Evolutionary conservation across 129 eudicot genomes (phyloP), one percentile per base, ranked within the genome.

Genomic region (Centaurea solstitialis): DNA sequence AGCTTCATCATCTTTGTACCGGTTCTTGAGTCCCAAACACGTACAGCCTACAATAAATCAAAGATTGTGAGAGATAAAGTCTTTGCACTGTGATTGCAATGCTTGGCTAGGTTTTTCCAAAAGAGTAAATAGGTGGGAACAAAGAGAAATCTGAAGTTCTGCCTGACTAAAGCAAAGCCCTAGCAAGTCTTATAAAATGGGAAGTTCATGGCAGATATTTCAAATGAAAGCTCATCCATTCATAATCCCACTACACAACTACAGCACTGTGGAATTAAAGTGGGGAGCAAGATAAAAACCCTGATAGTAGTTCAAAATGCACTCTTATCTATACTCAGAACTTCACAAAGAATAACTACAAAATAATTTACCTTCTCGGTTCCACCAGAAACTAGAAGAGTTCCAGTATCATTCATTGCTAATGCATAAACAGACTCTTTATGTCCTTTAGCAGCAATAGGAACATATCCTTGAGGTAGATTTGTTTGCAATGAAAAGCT

Each of bases 371-470:
- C 99, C 94, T 93, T 95, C 86, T 95, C 98, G 45, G 97, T 95
- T 87, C 99, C 99, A 85, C 99, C 99, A 86, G 99, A 95, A 83
- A 95, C 99, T 65, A 95, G 94, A 86, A 95, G 94, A 50, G 85
- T 91, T 79, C 99, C 99, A 28, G 87, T 90, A 64, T 93, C 98
- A 82, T 89, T 92, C 91, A 87, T 95, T 50, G 97, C 98, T 78
- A 95, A 91, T 71, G 99, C 99, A 85, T 95, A 93, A 69, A 95
- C 99, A 18, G 99, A 95, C 88, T 93, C 98, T 87, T 95, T 95
- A 78, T 95, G 99, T 83, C 99, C 99, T 93, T 93, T 93, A 70
- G 98, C 99, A 81, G 92, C 74, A 69, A 86, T 66, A 33, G 99
- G 98, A 80, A 70, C 83, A 80, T 92, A 93, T 75, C 93, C 97